Percentiles rank a stretch among this genome's conserved stretches.
Conservation (phyloP, 1,284 basidiomycete species). For the Rhodotorula sp. region DNA sequence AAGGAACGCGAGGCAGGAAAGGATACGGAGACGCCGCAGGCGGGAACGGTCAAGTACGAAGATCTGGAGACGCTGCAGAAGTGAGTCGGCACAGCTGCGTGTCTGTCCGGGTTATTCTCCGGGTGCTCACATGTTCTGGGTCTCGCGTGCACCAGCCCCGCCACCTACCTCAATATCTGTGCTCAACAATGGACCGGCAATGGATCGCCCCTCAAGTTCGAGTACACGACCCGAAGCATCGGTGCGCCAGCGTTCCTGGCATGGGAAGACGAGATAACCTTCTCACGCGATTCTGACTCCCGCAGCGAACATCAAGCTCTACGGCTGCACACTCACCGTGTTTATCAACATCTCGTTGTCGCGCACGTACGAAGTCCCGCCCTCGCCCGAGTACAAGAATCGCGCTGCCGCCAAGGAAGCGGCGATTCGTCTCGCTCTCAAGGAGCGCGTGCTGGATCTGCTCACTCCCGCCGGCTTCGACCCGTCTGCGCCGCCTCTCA, state of each 20-base stretch:
- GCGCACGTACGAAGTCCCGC: conserved; percentile 3
- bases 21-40: neutral
- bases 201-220: conserved; percentile 13
- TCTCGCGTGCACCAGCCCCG: neutral
- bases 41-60: conserved; percentile 13
- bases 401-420: conserved; percentile 21
- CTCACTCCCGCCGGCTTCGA: conserved; percentile 6
- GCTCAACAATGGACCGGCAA: conserved; percentile 18
- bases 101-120: too few relatives aligned
- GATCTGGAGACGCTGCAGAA: conserved; percentile 14
- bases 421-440: conserved; percentile 18
- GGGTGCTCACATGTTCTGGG: neutral
- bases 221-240: neutral
- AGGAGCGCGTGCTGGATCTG: conserved; percentile 11
- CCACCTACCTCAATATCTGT: conserved; percentile 21
- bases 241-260: neutral
- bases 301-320: conserved; percentile 2
- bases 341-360: neutral
- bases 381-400: neutral
- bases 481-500: neutral
- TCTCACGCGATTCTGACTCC: too few relatives aligned
- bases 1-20: neutral
- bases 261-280: too few relatives aligned
- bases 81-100: conserved; percentile 1
- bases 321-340: conserved; percentile 13